These are phyloP conservation scores for Cyberlindnera galapagoensis DNA, from an alignment of 805 yeast genomes.

Conservation along the genomic window DNA sequence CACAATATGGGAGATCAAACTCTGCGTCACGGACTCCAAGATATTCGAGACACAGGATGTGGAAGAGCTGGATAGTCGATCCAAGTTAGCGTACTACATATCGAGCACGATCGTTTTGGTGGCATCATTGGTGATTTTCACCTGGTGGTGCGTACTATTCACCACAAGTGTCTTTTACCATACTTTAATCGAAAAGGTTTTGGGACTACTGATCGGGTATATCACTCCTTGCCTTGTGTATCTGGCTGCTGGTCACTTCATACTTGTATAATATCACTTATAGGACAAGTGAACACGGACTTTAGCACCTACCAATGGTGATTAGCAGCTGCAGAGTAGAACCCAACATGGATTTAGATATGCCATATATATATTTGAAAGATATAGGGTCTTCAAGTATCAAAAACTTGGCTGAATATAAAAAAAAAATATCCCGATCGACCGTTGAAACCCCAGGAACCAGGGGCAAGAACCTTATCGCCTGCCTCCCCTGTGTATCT, in stretches of 20 bases:
- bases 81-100: neutral
- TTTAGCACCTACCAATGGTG: neutral
- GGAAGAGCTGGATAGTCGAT: neutral
- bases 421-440: too few species aligned
- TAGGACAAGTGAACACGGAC: neutral
- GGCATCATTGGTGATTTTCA: neutral
- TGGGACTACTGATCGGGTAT: slow-evolving; percentile 8
- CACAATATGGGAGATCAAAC: slow-evolving; percentile 3
- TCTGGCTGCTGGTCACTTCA: neutral
- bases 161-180: slow-evolving; percentile 14
- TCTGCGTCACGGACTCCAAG: slow-evolving; percentile 1
- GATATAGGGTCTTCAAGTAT: too few species aligned
- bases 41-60: slow-evolving; percentile 1
- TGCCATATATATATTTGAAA: too few species aligned
- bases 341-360: too few species aligned
- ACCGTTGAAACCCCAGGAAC: too few species aligned
- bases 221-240: neutral
- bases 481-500: too few species aligned
- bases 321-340: too few species aligned
- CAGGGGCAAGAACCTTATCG: too few species aligned
- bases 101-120: neutral
- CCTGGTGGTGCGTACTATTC: slow-evolving; percentile 11
- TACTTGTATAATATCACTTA: neutral
- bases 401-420: too few species aligned
- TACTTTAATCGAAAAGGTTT: slow-evolving; percentile 7